Evolutionary conservation across 169 alveolate species (phyloP).

Genomic region (Theileria annulata): DNA sequence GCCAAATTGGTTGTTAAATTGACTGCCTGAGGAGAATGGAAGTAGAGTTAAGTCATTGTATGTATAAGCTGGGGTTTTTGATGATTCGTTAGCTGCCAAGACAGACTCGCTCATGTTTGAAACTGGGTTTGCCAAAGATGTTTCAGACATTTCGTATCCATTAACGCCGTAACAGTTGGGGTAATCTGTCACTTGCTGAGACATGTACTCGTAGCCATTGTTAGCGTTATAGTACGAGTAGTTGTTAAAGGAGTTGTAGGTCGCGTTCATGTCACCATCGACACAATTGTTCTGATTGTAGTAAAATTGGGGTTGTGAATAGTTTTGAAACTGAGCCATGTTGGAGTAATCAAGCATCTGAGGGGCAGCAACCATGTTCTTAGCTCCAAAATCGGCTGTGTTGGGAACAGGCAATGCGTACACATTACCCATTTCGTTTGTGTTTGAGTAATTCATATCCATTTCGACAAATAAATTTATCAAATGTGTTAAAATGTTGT

Average conservation of each 20-base stretch:
- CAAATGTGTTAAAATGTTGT: neutral
- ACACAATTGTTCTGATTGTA: neutral
- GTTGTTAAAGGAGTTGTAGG: neutral
- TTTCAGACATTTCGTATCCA: neutral
- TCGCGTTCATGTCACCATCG: neutral
- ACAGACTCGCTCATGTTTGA: neutral
- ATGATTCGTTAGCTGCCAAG: neutral
- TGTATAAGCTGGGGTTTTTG: neutral
- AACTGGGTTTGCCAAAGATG: neutral
- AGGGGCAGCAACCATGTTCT: neutral
- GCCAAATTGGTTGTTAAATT: neutral
- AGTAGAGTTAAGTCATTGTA: neutral
- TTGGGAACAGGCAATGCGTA: neutral
- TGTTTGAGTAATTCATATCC: neutral
- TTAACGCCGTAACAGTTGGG: neutral
- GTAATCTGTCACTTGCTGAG: neutral
- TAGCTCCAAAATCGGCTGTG: neutral
- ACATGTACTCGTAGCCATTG: neutral
- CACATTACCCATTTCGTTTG: neutral
- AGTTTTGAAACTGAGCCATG: neutral
- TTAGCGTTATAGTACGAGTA: neutral
- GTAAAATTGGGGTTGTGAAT: neutral
- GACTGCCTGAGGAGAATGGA: neutral
- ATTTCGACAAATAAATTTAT: too few relatives aligned
- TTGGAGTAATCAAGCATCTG: neutral